These are phyloP conservation scores for Pseudocercospora fuligena DNA, from an alignment of 2,329 filamentous ascomycete genomes.

Conservation along the genomic window DNA sequence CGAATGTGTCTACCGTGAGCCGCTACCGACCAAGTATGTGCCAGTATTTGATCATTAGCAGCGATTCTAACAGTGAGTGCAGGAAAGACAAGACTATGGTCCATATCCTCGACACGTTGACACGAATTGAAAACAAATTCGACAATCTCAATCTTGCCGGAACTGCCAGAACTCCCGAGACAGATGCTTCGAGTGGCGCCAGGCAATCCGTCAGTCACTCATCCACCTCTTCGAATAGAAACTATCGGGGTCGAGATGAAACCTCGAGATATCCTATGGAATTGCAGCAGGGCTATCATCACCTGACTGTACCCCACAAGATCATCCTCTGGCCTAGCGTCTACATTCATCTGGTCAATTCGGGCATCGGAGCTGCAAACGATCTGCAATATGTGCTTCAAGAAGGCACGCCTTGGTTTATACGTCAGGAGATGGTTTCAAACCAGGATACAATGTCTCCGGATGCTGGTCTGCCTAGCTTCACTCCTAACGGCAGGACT, in stretches of 20 bases:
- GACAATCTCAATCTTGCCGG: conserved; percentile 46
- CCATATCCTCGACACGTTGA: conserved; percentile 63
- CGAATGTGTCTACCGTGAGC: conserved; percentile 65
- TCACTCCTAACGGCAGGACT: conserved; percentile 23
- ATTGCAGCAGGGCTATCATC: conserved; percentile 33
- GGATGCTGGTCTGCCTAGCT: conserved; percentile 36
- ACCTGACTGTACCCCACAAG: conserved; percentile 54
- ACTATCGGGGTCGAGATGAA: conserved; percentile 15
- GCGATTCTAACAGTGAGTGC: neutral
- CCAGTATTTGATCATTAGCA: neutral
- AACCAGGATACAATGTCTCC: conserved; percentile 37
- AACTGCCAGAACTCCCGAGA: conserved; percentile 26
- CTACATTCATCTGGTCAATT: conserved; percentile 44
- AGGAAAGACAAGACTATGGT: conserved; percentile 68
- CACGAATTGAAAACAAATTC: conserved; percentile 61
- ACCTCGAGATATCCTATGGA: conserved; percentile 25
- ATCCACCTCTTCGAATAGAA: conserved; percentile 16
- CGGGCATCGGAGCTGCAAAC: conserved; percentile 39
- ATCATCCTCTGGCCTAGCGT: conserved; percentile 55
- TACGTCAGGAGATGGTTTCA: conserved; percentile 41
- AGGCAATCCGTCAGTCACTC: conserved; percentile 19
- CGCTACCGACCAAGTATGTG: conserved; percentile 66
- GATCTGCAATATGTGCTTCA: conserved; percentile 44
- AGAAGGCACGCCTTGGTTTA: conserved; percentile 47
- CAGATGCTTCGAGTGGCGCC: conserved; percentile 21